Evolutionary conservation across 345 rosid genomes (phyloP), one percentile per base, ranked within the genome.

Genomic region (Erodium maritimum): DNA sequence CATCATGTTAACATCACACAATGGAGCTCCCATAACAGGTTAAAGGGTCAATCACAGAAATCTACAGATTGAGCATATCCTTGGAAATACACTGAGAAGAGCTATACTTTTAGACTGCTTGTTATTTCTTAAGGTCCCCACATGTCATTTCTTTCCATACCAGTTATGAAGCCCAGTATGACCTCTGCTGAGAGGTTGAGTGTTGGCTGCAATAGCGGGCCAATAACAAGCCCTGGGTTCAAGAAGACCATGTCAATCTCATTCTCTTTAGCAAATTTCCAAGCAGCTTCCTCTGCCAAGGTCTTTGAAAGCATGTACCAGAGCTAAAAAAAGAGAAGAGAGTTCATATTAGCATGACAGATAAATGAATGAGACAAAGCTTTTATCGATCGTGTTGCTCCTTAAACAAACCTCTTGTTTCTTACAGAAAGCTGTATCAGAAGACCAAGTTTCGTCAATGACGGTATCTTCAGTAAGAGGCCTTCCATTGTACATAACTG

Each of bases 401-500:
- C n/a, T n/a, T n/a, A 29, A 29, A 29, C 37, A 29, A 6, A 67
- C 70, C 70, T 67, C 56, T 48, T 55, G 48, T 45, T 55, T 59
- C 60, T 67, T 23, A 23, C 57, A 55, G 42, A 66, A 21, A 45
- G 17, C 29, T 17, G 70, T 65, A 60, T 66, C 61, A 16, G 70
- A 66, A 0, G 60, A 66, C 67, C 71, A 66, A 50, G 71, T 54
- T 55, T 75, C 79, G 23, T 68, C 79, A 5, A 75, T 53, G 3
- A 54, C 50, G 11, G 57, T 64, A 23, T 68, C 67, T 0, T 67
- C 23, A 21, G 67, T 61, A 21, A 25, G 23, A 20, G 73, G 58
- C 52, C 42, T 62, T 50, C 65, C 69, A 34, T 23, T 66, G 18
- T 1, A 42, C 16, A 23, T 12, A 58, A 72, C 67, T 34, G 75